Conservation (phyloP, 257 asterid genomes). For the Parsonsia alboflavescens region DNA sequence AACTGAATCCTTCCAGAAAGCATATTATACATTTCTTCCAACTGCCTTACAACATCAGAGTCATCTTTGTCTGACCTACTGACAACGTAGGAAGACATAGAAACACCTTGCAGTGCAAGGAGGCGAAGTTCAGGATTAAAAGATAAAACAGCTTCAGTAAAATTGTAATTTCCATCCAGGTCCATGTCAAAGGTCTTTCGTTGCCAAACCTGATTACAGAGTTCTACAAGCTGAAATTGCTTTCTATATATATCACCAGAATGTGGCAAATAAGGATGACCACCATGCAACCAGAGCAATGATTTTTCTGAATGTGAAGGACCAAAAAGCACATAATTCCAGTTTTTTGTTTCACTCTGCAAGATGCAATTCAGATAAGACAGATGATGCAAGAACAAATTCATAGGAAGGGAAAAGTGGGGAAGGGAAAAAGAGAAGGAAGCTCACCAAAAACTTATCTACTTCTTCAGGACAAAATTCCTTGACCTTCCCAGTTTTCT, state of each 20-base stretch:
- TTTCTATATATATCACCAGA: conserved; percentile 58
- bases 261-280: conserved; percentile 75
- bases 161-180: conserved; percentile 33
- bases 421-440: not conserved
- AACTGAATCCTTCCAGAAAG: conserved; percentile 54
- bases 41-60: conserved; percentile 37
- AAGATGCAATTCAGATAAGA: conserved; percentile 16
- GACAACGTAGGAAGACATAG: conserved; percentile 63
- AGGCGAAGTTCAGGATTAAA: conserved; percentile 56
- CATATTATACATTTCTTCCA: conserved; percentile 81
- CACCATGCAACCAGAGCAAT: conserved; percentile 85
- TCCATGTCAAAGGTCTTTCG: conserved; percentile 33
- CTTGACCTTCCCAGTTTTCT: conserved; percentile 41
- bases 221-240: conserved; percentile 45
- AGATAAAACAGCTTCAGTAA: conserved; percentile 48
- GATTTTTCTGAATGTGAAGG: conserved; percentile 50
- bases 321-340: conserved; percentile 33
- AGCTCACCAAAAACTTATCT: conserved; percentile 51
- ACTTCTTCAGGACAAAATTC: conserved; percentile 52
- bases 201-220: conserved; percentile 68
- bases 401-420: not conserved
- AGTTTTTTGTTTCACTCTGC: conserved; percentile 43
- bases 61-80: conserved; percentile 37
- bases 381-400: not conserved
- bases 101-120: conserved; percentile 70